Conservation (phyloP, 2,329 filamentous ascomycete species). For the Fusarium coicis region DNA sequence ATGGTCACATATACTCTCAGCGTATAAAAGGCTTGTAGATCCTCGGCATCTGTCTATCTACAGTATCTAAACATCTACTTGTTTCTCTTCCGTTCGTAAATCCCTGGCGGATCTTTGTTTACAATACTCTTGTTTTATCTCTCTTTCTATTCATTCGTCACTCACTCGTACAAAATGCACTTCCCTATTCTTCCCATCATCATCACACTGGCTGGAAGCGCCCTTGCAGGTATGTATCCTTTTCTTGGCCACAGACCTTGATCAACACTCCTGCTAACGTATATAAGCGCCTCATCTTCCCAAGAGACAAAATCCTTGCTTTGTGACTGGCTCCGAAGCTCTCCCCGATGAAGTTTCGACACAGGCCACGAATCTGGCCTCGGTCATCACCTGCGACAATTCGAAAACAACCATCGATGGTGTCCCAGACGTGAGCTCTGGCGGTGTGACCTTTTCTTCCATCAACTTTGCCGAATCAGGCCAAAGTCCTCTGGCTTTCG, state of each 20-base stretch:
- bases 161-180: conserved; percentile 30
- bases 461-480: conserved; percentile 66
- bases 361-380: conserved; percentile 54
- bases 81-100: conserved; percentile 11
- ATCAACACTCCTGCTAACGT: not conserved
- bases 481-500: conserved; percentile 63
- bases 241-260: not conserved
- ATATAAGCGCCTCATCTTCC: conserved; percentile 27
- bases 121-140: not conserved
- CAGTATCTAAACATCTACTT: not conserved
- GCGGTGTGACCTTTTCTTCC: conserved; percentile 60
- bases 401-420: conserved; percentile 59
- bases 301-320: conserved; percentile 58
- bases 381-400: conserved; percentile 61
- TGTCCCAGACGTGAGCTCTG: conserved; percentile 67
- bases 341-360: conserved; percentile 63
- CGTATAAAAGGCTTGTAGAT: conserved; percentile 21
- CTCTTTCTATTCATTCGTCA: not conserved
- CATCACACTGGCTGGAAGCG: conserved; percentile 28
- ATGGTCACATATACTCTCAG: conserved; percentile 8
- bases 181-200: conserved; percentile 20
- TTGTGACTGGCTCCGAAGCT: conserved; percentile 60
- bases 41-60: not conserved
- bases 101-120: conserved; percentile 14
- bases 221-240: conserved; percentile 33